Evolutionary conservation across 2,329 filamentous ascomycete genomes (phyloP), one percentile per base, ranked within the genome.

Genomic region (Phialocephala sp.): DNA sequence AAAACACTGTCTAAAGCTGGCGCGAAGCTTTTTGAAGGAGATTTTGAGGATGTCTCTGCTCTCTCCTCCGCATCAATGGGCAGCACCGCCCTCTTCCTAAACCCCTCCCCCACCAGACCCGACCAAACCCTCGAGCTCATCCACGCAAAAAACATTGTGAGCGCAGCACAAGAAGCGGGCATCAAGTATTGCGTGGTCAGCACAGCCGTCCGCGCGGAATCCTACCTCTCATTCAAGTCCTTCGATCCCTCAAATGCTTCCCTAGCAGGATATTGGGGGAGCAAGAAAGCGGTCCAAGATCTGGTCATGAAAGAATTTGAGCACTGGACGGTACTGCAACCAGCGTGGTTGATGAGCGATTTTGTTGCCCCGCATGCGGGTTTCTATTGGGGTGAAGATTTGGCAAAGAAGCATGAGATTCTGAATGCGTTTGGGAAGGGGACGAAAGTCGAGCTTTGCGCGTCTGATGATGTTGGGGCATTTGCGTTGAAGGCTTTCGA

Each of bases 311-410:
- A 43, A 12, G 43, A 37, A 1, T 64, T 60, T 37, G 52, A 64
- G 54, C 41, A 22, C 2, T 63, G 61, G 61, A 64, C 65, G n/a
- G 60, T 66, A 4, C n/a, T 64, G 22, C 61, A 60, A 24, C 61
- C 50, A 2, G 58, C 50, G 8, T 54, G 37, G 45, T 43, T 64
- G 14, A 63, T 64, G 61, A 55, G 15, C 15, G 62, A 63, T 22
- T 59, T 50, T 45, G 43, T 61, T 11, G 5, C 43, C 8, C 57
- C 61, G 4, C n/a, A 18, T 3, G 15, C 32, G 9, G 12, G 11
- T 1, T 45, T 41, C 14, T 39, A 9, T 8, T 57, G 55, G 55
- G 27, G 32, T 5, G 24, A 5, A 9, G 55, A 57, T 9, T 18
- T 47, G 32, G n/a, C 8, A 5, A n/a, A 14, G 15, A 9, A 20